Percentiles rank a stretch among this genome's conserved stretches.
phyloP scores from a whole-genome alignment of 192 early-diverging fungal genomes.

The Coemansia sp. region DNA sequence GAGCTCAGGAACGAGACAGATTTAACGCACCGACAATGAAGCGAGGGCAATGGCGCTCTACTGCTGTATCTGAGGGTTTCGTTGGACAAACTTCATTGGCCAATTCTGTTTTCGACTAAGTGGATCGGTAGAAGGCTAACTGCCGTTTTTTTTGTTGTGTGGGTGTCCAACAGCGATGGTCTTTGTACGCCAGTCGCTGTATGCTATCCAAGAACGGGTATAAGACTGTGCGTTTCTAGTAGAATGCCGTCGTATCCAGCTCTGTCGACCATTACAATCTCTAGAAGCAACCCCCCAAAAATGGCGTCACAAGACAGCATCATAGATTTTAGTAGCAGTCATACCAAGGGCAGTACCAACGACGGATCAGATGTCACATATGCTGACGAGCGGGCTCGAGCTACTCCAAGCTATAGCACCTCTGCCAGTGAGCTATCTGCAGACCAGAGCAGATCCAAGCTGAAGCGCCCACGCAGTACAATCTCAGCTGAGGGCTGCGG shows the following conservation, averaged over 20 bases:
- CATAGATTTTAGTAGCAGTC: background rate
- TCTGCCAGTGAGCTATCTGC: background rate
- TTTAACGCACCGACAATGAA: background rate
- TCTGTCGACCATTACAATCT: background rate
- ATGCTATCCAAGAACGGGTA: background rate
- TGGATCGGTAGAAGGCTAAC: background rate
- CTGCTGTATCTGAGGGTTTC: background rate
- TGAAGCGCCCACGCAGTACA: slow-evolving; percentile 3
- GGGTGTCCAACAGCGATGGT: background rate
- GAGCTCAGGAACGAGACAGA: background rate
- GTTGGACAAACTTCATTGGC: background rate
- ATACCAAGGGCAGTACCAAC: background rate
- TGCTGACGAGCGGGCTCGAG: background rate
- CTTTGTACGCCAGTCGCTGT: background rate
- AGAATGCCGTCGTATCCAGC: background rate
- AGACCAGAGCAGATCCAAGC: background rate
- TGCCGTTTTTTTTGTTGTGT: background rate
- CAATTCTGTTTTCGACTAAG: background rate
- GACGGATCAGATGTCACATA: background rate
- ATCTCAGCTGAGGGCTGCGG: background rate
- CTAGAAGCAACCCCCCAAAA: background rate
- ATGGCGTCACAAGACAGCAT: slow-evolving; percentile 4
- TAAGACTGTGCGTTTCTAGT: background rate
- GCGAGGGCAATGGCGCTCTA: too few species aligned
- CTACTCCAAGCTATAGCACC: background rate